Evolutionary conservation across 352 stramenopile species (phyloP).

Genomic region (Achlya hypogyna): DNA sequence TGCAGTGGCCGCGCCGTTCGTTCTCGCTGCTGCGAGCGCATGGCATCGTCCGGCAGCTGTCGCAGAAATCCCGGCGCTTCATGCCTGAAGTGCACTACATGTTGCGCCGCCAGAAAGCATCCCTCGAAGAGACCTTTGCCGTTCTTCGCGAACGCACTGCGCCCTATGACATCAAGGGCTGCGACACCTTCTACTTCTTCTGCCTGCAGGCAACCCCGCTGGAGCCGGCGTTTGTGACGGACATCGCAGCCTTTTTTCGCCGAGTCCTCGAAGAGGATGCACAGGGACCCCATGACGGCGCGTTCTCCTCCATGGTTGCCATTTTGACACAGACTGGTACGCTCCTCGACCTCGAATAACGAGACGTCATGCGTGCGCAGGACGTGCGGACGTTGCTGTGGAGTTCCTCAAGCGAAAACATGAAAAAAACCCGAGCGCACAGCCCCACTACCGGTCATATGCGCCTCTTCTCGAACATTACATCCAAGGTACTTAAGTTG

Average conservation of each 20-base stretch:
- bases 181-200: constrained; percentile 5
- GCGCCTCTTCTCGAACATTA: constrained; percentile 8
- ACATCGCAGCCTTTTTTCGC: background rate
- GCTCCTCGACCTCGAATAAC: background rate
- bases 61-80: background rate
- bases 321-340: background rate
- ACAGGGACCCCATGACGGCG: background rate
- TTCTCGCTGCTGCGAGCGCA: background rate
- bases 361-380: background rate
- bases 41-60: too few relatives aligned
- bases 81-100: background rate
- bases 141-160: background rate
- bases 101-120: background rate
- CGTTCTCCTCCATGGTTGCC: background rate
- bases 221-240: background rate
- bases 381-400: background rate
- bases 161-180: constrained; percentile 8
- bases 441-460: constrained; percentile 1
- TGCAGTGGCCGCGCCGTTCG: background rate
- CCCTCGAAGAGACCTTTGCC: background rate
- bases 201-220: constrained; percentile 2
- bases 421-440: background rate
- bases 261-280: background rate
- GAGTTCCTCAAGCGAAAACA: background rate
- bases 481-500: constrained; percentile 10